Evolutionary conservation across 2,329 filamentous ascomycete species (phyloP), one percentile per base, ranked within the genome.

Genomic region (Claviceps purpurea): DNA sequence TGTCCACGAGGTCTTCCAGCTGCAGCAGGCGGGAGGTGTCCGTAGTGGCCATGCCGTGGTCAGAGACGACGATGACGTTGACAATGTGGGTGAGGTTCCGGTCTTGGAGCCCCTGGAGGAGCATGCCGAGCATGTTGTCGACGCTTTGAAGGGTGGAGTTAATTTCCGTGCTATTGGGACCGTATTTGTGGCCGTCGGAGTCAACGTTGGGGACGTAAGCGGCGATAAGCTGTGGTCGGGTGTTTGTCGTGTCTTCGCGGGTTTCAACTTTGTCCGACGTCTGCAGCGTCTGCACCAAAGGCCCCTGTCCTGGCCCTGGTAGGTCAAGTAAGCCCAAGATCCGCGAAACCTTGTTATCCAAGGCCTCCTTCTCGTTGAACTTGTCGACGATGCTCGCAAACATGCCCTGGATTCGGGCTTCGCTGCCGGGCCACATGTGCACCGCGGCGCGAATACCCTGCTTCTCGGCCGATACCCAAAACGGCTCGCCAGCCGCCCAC

Each of bases 361-460:
- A 75, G 37, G 73, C 64, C 69, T 96, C 90, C 0, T 84, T 78
- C 8, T 81, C 83, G 59, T 95, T 91, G 70, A 79, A 98, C 60
- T 82, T 84, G 70, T 97, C 93, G 48, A 97, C 66, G 61, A 88
- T 88, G 10, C 81, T 83, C 2, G 90, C 88, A 56, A 90, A 82
- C 18, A 83, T 73, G n/a, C 76, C 73, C 13, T 81, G 75, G 55
- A 95, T 85, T 64, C 89, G 84, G 5, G 90, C 90, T 69, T 98
- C 93, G 44, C 87, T 94, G 2, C 93, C 93, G 1, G 93, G 93
- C 93, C 93, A 98, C 93, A 98, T 98, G 65, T 98, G 93, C 26
- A 98, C 82, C 1, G 89, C 93, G 34, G 84, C 82, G 52, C 80
- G 79, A 37, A 94, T 74, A 5, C 85, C 85, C 59, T 89, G 85